Evolutionary conservation across 2,329 filamentous ascomycete species (phyloP).

Genomic region (Hypoxylon rubiginosum): DNA sequence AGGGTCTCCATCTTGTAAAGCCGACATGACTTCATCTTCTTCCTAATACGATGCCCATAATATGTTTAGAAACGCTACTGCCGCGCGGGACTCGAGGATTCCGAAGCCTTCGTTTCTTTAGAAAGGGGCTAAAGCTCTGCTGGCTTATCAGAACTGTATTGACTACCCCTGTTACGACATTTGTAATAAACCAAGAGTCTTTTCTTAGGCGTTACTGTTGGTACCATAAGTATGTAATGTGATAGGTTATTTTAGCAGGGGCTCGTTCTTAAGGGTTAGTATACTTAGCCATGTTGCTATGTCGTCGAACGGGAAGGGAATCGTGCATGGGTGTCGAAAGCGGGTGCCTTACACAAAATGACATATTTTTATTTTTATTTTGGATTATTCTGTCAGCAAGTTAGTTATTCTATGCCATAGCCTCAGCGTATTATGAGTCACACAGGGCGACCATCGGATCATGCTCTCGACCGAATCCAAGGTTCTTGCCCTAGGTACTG

Average conservation of each 20-base stretch:
- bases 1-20: constrained; percentile 12
- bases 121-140: constrained; percentile 4
- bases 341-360: constrained; percentile 34
- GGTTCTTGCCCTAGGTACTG: constrained; percentile 21
- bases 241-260: constrained; percentile 13
- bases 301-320: constrained; percentile 14
- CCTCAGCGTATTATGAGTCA: constrained; percentile 38
- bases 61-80: constrained; percentile 36
- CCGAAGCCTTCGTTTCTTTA: constrained; percentile 4
- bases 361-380: too few species aligned
- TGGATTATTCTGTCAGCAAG: constrained; percentile 23
- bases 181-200: constrained; percentile 14
- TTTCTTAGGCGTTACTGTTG: neutral
- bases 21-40: constrained; percentile 38
- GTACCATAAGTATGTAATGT: neutral
- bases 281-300: constrained; percentile 8
- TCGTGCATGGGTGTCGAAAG: constrained; percentile 26
- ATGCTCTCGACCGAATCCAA: constrained; percentile 26
- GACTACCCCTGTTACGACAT: constrained; percentile 11
- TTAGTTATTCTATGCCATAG: constrained; percentile 25
- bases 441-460: constrained; percentile 24
- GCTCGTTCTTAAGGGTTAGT: constrained; percentile 17
- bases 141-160: constrained; percentile 8
- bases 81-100: constrained; percentile 17
- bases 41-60: constrained; percentile 13